Conservation (phyloP, 1,139 yeast genomes). For the Protomyces gravidus region DNA sequence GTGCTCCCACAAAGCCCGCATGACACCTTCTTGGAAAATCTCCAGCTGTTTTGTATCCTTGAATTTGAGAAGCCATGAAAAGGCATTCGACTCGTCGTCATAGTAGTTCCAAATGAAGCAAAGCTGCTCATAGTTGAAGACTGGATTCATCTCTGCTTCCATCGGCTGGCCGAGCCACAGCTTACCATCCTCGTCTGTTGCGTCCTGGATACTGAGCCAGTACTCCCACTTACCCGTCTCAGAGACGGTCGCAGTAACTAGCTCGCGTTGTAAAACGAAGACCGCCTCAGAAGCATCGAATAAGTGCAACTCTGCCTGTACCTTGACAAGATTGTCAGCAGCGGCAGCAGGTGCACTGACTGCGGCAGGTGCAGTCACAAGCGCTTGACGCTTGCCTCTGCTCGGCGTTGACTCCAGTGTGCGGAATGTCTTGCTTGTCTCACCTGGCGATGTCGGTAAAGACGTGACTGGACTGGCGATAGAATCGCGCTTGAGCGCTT, state of each 20-base stretch:
- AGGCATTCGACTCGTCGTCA: constrained; percentile 43
- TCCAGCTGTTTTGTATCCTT: constrained; percentile 44
- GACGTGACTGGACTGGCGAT: constrained; percentile 14
- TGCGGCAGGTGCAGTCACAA: constrained; percentile 28
- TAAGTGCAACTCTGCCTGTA: constrained; percentile 48
- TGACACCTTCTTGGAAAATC: constrained; percentile 52
- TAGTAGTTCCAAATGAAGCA: constrained; percentile 66
- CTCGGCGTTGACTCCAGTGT: constrained; percentile 28
- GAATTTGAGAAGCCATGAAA: constrained; percentile 65
- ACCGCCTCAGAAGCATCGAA: constrained; percentile 54
- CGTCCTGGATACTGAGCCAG: constrained; percentile 41
- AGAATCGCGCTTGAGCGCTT: constrained; percentile 47
- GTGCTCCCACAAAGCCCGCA: constrained; percentile 59
- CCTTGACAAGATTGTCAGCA: constrained; percentile 33
- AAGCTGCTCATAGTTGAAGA: constrained; percentile 54
- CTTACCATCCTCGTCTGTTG: constrained; percentile 38
- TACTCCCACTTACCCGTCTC: constrained; percentile 53
- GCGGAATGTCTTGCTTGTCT: constrained; percentile 13
- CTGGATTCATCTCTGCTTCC: constrained; percentile 56
- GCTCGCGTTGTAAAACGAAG: constrained; percentile 48
- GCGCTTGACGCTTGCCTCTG: constrained; percentile 18
- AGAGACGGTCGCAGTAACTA: constrained; percentile 44
- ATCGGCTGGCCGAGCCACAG: constrained; percentile 48
- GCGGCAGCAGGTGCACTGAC: constrained; percentile 19
- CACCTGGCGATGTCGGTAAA: constrained; percentile 30